phyloP scores from a whole-genome alignment of 202 grass and related monocot species.

The Carex sylvatica region DNA sequence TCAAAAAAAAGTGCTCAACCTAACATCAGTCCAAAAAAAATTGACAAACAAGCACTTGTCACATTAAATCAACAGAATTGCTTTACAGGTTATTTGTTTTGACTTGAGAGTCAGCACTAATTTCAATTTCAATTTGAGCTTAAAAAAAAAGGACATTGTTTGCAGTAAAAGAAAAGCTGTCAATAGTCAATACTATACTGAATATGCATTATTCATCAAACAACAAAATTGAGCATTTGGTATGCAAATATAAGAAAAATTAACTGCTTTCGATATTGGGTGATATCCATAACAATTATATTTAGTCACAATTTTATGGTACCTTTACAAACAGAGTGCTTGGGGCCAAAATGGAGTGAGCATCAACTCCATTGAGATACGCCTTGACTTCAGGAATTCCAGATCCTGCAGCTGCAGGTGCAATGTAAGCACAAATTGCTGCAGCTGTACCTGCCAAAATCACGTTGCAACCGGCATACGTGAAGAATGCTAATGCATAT shows the following conservation, averaged over 20 bases:
- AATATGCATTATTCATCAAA: background rate
- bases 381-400: constrained; percentile 98
- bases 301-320: background rate
- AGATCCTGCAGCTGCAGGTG: constrained; percentile 89
- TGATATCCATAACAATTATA: background rate
- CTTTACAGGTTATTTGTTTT: background rate
- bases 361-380: constrained; percentile 90
- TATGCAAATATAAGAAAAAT: background rate
- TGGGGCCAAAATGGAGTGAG: constrained; percentile 83
- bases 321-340: constrained; percentile 98
- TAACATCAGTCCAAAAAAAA: background rate
- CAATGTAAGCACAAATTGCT: constrained; percentile 86
- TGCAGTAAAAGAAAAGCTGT: background rate
- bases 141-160: background rate
- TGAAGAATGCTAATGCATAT: constrained; percentile 67
- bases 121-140: constrained; percentile 1
- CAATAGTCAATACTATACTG: background rate
- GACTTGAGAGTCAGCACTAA: background rate
- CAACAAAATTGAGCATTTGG: background rate
- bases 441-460: constrained; percentile 59
- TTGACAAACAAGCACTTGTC: background rate
- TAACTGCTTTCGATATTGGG: background rate
- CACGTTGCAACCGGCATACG: constrained; percentile 73
- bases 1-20: background rate
- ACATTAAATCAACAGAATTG: background rate